Percentiles rank a stretch among this genome's conserved stretches.
phyloP scores from a whole-genome alignment of 495 filamentous ascomycete genomes.

The Annulohypoxylon maeteangense region DNA sequence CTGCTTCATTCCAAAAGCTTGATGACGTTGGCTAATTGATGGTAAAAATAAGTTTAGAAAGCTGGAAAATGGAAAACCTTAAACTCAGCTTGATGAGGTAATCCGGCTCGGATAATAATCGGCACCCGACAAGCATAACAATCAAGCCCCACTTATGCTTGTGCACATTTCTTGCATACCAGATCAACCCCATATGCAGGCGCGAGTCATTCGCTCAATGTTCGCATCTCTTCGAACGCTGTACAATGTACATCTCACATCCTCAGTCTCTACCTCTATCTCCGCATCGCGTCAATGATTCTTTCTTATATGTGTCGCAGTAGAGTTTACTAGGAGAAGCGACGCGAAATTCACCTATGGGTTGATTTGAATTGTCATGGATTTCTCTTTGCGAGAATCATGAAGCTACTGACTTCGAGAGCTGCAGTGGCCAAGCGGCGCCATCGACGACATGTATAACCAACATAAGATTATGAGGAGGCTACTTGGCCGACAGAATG shows the following conservation, averaged over 20 bases:
- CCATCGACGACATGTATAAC: conserved; percentile 49
- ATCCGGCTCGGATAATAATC: not conserved
- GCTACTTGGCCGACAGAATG: conserved; percentile 59
- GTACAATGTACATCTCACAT: not conserved
- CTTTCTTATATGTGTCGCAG: conserved; percentile 13
- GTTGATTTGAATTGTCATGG: conserved; percentile 15
- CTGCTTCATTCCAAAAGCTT: not conserved
- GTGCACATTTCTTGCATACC: conserved; percentile 14
- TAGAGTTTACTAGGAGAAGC: not conserved
- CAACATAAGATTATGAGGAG: conserved; percentile 64
- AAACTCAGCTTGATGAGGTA: not conserved
- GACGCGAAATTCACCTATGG: conserved; percentile 6
- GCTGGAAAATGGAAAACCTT: not conserved
- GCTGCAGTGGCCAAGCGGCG: conserved; percentile 38
- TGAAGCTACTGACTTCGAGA: conserved; percentile 41
- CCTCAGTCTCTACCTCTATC: not conserved
- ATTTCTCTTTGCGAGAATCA: conserved; percentile 34
- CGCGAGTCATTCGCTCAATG: not conserved
- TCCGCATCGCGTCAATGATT: not conserved
- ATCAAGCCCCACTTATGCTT: conserved; percentile 17
- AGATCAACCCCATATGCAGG: not conserved
- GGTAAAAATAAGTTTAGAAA: not conserved
- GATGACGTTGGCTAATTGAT: not conserved
- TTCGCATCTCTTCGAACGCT: not conserved
- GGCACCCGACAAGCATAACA: not conserved